Percentiles rank a stretch among this genome's conserved stretches.
Conservation (phyloP, 176 grass and related monocot genomes). For the Ananas comosus region DNA sequence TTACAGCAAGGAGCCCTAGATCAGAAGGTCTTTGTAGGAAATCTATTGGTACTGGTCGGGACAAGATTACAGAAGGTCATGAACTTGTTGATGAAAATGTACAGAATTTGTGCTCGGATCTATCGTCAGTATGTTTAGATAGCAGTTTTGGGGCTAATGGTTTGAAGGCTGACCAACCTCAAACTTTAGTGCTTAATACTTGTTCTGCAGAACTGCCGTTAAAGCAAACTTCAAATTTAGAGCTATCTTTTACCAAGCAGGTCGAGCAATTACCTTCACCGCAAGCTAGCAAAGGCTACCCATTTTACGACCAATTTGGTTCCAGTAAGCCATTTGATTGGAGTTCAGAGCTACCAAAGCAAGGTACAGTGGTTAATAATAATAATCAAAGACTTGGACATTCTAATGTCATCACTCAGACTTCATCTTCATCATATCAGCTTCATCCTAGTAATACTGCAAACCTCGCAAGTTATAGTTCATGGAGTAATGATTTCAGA, state of each 20-base stretch:
- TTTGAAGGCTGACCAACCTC: slow-evolving; percentile 18
- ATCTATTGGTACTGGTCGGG: slow-evolving; percentile 17
- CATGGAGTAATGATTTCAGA: slow-evolving; percentile 20
- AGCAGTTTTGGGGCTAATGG: slow-evolving; percentile 22
- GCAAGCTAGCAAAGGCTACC: slow-evolving; percentile 10
- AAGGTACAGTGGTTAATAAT: slow-evolving; percentile 1
- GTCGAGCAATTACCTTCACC: slow-evolving; percentile 19
- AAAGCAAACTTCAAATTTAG: slow-evolving; percentile 14
- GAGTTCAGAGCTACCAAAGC: slow-evolving; percentile 26
- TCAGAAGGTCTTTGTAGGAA: slow-evolving; percentile 14
- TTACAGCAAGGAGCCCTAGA: slow-evolving; percentile 19
- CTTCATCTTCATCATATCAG: slow-evolving; percentile 22
- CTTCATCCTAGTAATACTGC: slow-evolving; percentile 9
- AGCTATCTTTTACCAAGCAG: slow-evolving; percentile 18
- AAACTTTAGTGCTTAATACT: slow-evolving; percentile 9
- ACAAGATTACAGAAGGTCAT: slow-evolving; percentile 19
- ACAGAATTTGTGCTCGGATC: slow-evolving; percentile 27
- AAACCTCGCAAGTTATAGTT: slow-evolving; percentile 17
- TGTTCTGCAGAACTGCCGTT: slow-evolving; percentile 3
- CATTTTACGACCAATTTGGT: slow-evolving; percentile 21
- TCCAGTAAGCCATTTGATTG: slow-evolving; percentile 38
- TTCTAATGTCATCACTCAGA: slow-evolving; percentile 19
- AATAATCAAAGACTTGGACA: slow-evolving; percentile 16
- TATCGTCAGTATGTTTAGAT: slow-evolving; percentile 53
- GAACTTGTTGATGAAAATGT: slow-evolving; percentile 18